phyloP scores from a whole-genome alignment of 192 early-diverging fungal species.

The Linnemannia elongata region DNA sequence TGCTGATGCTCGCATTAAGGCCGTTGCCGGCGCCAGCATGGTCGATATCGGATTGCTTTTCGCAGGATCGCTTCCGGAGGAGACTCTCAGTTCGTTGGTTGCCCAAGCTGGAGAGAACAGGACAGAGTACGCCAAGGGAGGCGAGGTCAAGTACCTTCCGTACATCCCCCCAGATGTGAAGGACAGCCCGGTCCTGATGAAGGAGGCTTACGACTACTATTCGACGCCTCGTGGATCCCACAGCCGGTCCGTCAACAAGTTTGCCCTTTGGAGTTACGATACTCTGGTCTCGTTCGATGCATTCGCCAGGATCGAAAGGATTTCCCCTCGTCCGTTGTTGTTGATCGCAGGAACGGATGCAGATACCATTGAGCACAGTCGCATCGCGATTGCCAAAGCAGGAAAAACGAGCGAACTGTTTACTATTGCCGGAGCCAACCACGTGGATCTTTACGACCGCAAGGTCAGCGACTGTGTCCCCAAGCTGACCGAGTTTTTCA shows the following conservation, averaged over 20 bases:
- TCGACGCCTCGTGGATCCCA: conserved; percentile 18
- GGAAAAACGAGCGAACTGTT: conserved; percentile 24
- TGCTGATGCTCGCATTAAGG: conserved; percentile 37
- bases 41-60: conserved; percentile 25
- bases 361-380: conserved; percentile 24
- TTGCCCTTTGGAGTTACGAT: conserved; percentile 20
- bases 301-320: neutral
- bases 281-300: conserved; percentile 3
- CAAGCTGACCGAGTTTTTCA: conserved; percentile 12
- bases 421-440: conserved; percentile 15
- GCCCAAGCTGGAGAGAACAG: conserved; percentile 17
- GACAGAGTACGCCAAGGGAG: conserved; percentile 28
- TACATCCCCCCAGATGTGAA: neutral
- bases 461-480: neutral
- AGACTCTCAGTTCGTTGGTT: conserved; percentile 11
- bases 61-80: conserved; percentile 3
- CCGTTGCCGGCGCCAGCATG: conserved; percentile 17
- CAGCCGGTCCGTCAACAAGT: neutral
- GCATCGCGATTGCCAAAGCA: neutral
- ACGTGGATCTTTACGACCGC: conserved; percentile 33
- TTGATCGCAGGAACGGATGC: conserved; percentile 26
- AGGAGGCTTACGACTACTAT: conserved; percentile 26
- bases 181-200: neutral
- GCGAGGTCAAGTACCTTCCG: conserved; percentile 24
- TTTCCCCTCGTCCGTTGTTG: conserved; percentile 17